A percentile compares a stretch with the other conserved stretches of the same genome.
Evolutionary conservation across 352 stramenopile genomes (phyloP).

Genomic region (Phytopythium montanum): DNA sequence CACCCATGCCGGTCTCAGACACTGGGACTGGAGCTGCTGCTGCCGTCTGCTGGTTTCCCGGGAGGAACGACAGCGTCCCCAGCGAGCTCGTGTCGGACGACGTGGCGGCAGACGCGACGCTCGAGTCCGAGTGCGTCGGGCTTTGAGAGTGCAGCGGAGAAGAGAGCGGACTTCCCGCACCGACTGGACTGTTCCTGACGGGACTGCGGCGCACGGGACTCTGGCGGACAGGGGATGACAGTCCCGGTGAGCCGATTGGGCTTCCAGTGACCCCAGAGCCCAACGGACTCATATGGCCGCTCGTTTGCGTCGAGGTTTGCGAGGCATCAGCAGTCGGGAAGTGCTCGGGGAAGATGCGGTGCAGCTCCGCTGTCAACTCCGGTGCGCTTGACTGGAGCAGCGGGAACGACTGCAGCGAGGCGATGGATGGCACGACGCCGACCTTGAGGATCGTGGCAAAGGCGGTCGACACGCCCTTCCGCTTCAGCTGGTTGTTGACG

Average conservation of each 20-base stretch:
- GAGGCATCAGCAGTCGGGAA: slow-evolving; percentile 62
- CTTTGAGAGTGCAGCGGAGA: slow-evolving; percentile 58
- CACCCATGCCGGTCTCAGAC: slow-evolving; percentile 13
- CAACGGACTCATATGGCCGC: slow-evolving; percentile 20
- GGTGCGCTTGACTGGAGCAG: slow-evolving; percentile 61
- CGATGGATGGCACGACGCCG: slow-evolving; percentile 65
- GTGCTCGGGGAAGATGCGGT: slow-evolving; percentile 82
- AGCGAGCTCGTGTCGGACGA: slow-evolving; percentile 62
- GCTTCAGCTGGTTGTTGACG: slow-evolving; percentile 72
- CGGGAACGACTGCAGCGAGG: slow-evolving; percentile 73
- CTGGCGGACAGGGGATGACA: slow-evolving; percentile 30
- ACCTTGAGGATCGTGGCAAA: slow-evolving; percentile 75
- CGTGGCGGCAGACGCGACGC: slow-evolving; percentile 35
- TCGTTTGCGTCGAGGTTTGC: slow-evolving; percentile 24
- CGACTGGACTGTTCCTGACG: slow-evolving; percentile 41
- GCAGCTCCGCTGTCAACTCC: slow-evolving; percentile 64
- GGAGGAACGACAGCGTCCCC: slow-evolving; percentile 76
- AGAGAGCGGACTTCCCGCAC: slow-evolving; percentile 41
- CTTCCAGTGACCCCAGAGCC: slow-evolving; percentile 21
- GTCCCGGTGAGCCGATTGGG: slow-evolving; percentile 35
- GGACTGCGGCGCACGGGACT: slow-evolving; percentile 62
- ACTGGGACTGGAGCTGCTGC: slow-evolving; percentile 30
- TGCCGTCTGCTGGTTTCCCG: slow-evolving; percentile 52
- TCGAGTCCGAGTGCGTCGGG: slow-evolving; percentile 67
- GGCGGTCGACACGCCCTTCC: slow-evolving; percentile 77